Conservation (phyloP, 2,329 filamentous ascomycete genomes). For the Bipolaris bicolor region DNA sequence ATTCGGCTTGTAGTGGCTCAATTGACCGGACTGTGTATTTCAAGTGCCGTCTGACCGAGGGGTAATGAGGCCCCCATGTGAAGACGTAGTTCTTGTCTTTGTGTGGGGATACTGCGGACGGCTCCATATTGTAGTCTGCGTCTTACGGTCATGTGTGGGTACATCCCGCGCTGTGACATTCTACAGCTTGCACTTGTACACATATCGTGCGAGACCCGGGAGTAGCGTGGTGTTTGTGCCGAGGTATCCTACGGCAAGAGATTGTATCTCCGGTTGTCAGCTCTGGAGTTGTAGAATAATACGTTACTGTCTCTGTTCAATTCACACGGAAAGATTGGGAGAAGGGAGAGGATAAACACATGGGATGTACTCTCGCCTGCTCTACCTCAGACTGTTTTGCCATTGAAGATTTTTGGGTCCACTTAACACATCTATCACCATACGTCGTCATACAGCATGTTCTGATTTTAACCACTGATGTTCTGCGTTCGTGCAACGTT, state of each 20-base stretch:
- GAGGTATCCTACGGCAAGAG: not conserved
- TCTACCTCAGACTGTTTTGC: too few relatives aligned
- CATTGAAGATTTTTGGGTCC: not conserved
- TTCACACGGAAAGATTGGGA: not conserved
- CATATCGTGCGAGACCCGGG: not conserved
- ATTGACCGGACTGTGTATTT: too few relatives aligned
- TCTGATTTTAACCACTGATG: not conserved
- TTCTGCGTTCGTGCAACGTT: not conserved
- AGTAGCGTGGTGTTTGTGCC: not conserved
- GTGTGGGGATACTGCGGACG: conserved; percentile 17
- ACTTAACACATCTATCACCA: not conserved
- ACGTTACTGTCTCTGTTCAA: too few relatives aligned
- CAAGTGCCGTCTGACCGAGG: not conserved
- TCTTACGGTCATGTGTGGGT: conserved; percentile 5
- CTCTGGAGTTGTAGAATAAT: not conserved
- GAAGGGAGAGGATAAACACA: not conserved
- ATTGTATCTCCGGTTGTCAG: not conserved
- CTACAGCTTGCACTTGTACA: not conserved
- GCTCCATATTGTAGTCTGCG: conserved; percentile 19
- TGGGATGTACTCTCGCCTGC: not conserved
- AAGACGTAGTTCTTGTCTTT: conserved; percentile 5
- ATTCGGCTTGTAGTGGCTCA: conserved; percentile 1
- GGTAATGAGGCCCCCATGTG: conserved; percentile 16
- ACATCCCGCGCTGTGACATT: not conserved
- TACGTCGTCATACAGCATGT: not conserved